phyloP scores from a whole-genome alignment of 345 rosid species.

The Passiflora organensis region DNA sequence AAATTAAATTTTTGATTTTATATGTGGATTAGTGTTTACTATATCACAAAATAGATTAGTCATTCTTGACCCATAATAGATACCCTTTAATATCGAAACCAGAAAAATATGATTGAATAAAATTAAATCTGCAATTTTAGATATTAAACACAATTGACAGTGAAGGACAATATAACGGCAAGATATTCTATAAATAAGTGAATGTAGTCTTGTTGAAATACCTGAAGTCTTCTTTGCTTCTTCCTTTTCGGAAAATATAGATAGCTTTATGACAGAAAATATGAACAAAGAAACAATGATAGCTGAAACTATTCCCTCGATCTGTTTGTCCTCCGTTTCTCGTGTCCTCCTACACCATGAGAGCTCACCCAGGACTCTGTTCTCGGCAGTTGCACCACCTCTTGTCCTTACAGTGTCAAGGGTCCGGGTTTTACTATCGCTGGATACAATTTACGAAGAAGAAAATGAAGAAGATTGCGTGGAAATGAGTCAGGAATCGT shows the following conservation, averaged over 20 bases:
- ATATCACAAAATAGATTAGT: too few species aligned
- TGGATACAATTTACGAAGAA: conserved; percentile 35
- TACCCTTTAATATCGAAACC: too few species aligned
- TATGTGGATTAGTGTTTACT: too few species aligned
- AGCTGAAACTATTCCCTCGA: too few species aligned
- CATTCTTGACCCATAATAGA: too few species aligned
- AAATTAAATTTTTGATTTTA: too few species aligned
- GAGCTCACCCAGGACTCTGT: conserved; percentile 19
- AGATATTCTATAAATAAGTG: conserved; percentile 5
- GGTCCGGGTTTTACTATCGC: conserved; percentile 10
- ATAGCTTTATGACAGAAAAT: not conserved
- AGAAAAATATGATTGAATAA: too few species aligned
- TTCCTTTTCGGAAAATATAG: not conserved
- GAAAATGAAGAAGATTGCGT: conserved; percentile 22
- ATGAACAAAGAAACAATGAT: not conserved
- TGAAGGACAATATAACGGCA: not conserved
- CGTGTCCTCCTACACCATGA: not conserved
- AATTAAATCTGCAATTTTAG: too few species aligned
- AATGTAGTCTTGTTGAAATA: not conserved
- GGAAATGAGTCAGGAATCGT: not conserved
- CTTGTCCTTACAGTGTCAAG: conserved; percentile 8
- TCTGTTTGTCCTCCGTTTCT: not conserved
- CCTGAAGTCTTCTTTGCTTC: not conserved
- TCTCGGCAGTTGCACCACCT: conserved; percentile 30
- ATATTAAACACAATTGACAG: too few species aligned